Conservation (phyloP, 495 filamentous ascomycete genomes). For the Diplogelasinospora grovesii region DNA sequence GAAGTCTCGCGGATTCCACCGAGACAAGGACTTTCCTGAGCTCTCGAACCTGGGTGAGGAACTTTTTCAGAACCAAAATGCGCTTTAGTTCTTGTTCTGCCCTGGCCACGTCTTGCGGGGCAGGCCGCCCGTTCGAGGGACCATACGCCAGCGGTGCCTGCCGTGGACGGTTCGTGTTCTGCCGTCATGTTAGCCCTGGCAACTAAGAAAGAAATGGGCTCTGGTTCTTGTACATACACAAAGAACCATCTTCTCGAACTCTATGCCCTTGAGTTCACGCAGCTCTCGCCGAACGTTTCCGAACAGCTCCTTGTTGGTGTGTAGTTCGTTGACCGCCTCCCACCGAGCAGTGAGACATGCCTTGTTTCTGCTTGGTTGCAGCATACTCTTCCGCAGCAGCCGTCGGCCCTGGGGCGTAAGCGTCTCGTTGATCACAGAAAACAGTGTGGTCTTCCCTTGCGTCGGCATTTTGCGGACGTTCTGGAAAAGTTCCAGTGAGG, state of each 20-base stretch:
- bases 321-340: slow-evolving; percentile 80
- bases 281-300: slow-evolving; percentile 61
- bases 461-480: slow-evolving; percentile 69
- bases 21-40: slow-evolving; percentile 62
- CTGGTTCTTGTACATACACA: slow-evolving; percentile 11
- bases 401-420: slow-evolving; percentile 82
- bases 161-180: neutral
- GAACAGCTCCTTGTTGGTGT: slow-evolving; percentile 82
- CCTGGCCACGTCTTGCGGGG: slow-evolving; percentile 36
- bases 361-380: slow-evolving; percentile 79
- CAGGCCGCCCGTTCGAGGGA: slow-evolving; percentile 18
- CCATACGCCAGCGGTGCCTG: slow-evolving; percentile 9
- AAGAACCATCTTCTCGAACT: slow-evolving; percentile 15
- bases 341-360: slow-evolving; percentile 57
- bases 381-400: slow-evolving; percentile 69
- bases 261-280: slow-evolving; percentile 14
- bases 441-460: slow-evolving; percentile 67
- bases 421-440: slow-evolving; percentile 77
- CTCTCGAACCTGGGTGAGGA: slow-evolving; percentile 57
- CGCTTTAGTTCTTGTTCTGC: slow-evolving; percentile 21
- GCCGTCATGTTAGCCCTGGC: neutral
- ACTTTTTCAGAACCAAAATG: slow-evolving; percentile 46
- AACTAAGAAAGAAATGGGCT: neutral
- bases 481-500: slow-evolving; percentile 82
- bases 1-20: slow-evolving; percentile 51